Evolutionary conservation across 345 rosid genomes (phyloP), one percentile per base, ranked within the genome.

Genomic region (Moricandia arvensis): DNA sequence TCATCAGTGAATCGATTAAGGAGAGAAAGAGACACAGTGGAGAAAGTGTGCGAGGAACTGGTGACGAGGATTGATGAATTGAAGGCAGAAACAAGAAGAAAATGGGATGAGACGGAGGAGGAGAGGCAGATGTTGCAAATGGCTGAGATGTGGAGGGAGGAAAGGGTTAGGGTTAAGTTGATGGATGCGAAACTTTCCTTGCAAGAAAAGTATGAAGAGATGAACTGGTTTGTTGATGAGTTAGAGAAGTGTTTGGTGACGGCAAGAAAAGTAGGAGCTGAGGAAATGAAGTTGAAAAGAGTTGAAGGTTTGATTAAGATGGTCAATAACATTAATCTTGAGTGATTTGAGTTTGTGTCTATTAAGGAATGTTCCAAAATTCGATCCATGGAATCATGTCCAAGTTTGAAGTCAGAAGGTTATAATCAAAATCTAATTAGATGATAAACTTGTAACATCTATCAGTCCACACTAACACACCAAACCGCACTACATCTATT

Each of bases 61-160:
- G 87, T 90, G 1, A 89, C 81, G 78, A 95, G 87, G 79, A 84
- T 93, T 57, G 91, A 89, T 77, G 78, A 76, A 2, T 3, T 89
- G 27, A 89, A 87, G 69, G 83, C 80, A 64, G 86, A 87, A 51
- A 70, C 86, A 13, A 82, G 75, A 83, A 93, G 82, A 77, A 72
- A 84, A 8, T 67, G 83, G 45, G 89, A 85, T 31, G 90, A 89
- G 41, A 81, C 74, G 1, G 96, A 90, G 0, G 94, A 93, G 34
- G 98, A 93, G 82, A 85, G 89, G 78, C 85, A 82, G 80, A 90
- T 87, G 97, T 68, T 86, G 80, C 89, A 92, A 72, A 90, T 85
- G 91, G 94, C 94, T 7, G 96, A 93, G 70, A 88, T 85, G 59
- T 90, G 94, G 98, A 93, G 95, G 35, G 98, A 93, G 75, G 96